These are phyloP conservation scores for Rhodotorula babjevae DNA, from an alignment of 768 basidiomycete genomes.

Conservation along the genomic window DNA sequence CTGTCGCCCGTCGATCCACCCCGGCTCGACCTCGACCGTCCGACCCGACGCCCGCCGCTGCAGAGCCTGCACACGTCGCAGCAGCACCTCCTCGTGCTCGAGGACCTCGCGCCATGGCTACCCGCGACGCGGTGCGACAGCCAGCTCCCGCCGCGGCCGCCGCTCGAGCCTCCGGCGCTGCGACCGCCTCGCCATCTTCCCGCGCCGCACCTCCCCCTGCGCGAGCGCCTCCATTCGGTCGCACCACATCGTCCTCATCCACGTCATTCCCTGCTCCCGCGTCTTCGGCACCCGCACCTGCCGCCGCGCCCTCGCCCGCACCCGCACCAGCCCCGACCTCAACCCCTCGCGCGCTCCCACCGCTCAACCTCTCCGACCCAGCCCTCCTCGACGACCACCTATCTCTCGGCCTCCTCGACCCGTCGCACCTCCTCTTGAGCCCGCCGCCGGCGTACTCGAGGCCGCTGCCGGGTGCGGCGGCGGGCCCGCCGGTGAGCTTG, in stretches of 20 bases:
- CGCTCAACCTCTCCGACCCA: not conserved
- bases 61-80: no score
- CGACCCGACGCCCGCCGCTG: no score
- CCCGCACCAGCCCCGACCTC: not conserved
- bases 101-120: no score
- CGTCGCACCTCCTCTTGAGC: slow-evolving; percentile 10
- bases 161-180: no score
- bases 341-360: not conserved
- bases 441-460: slow-evolving; percentile 23
- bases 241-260: no score
- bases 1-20: no score
- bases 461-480: not conserved
- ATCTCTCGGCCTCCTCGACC: slow-evolving; percentile 29
- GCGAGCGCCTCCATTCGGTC: no score
- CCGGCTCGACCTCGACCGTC: no score
- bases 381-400: slow-evolving; percentile 20
- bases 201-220: not conserved
- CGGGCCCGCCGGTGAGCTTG: not conserved
- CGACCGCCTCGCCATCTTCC: not conserved
- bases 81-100: no score
- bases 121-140: no score
- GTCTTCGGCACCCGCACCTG: not conserved
- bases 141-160: no score
- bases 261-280: no score
- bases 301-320: not conserved